Percentiles rank a stretch among this genome's conserved stretches.
phyloP scores from a whole-genome alignment of 2,329 filamentous ascomycete genomes.

The Xylaria sp. region DNA sequence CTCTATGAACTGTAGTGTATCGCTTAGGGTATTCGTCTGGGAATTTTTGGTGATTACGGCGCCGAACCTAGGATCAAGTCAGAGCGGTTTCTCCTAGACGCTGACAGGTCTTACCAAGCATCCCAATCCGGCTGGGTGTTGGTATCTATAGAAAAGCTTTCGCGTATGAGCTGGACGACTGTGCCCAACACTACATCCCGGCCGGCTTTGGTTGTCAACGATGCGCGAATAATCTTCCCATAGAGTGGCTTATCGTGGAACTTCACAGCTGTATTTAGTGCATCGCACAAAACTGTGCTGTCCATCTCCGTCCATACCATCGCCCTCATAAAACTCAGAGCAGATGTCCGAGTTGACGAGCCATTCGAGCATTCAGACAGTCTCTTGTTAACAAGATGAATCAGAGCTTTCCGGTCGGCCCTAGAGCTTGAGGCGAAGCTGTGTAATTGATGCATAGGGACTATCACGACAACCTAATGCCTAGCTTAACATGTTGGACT shows the following conservation, averaged over 20 bases:
- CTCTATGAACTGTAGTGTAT: not conserved
- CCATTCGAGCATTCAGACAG: not conserved
- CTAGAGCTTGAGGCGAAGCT: not conserved
- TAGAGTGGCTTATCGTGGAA: not conserved
- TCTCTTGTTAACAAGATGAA: not conserved
- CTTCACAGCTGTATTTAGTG: conserved; percentile 1
- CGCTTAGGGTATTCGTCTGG: not conserved
- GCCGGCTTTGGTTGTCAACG: not conserved
- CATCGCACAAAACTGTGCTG: not conserved
- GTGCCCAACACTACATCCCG: not conserved
- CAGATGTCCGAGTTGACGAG: not conserved
- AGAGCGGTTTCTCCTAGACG: not conserved
- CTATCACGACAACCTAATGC: conserved; percentile 16
- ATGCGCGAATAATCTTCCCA: not conserved
- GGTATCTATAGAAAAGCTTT: not conserved
- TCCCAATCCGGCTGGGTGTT: conserved; percentile 8
- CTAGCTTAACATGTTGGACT: not conserved
- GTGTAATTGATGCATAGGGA: conserved; percentile 2
- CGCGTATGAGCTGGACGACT: conserved; percentile 2
- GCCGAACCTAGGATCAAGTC: conserved; percentile 9
- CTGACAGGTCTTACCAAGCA: conserved; percentile 4
- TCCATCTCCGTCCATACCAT: not conserved
- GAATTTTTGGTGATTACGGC: not conserved
- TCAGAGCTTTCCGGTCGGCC: not conserved
- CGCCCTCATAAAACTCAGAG: not conserved